Evolutionary conservation across 1,284 basidiomycete genomes (phyloP).

Genomic region (Cronartium ribicola): DNA sequence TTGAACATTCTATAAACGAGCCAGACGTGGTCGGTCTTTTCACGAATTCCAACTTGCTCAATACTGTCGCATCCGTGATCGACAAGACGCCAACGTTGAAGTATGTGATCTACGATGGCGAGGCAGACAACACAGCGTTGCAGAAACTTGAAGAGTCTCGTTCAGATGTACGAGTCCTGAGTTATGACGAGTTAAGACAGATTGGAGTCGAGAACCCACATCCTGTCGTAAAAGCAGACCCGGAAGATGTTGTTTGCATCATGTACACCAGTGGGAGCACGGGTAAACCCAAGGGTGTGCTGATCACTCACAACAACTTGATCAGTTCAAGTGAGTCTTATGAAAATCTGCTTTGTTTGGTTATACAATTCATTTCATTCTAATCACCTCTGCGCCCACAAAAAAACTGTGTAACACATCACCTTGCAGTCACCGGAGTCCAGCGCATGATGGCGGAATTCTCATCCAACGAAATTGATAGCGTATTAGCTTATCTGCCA

Average conservation of each 20-base stretch:
- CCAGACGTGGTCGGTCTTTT: constrained; percentile 81
- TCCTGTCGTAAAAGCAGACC: constrained; percentile 61
- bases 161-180: constrained; percentile 56
- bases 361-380: not conserved
- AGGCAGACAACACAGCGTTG: constrained; percentile 54
- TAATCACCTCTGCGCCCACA: not conserved
- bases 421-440: constrained; percentile 64
- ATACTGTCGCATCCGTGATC: constrained; percentile 51
- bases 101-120: constrained; percentile 81
- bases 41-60: constrained; percentile 83
- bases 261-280: constrained; percentile 97
- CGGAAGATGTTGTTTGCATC: constrained; percentile 66
- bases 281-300: constrained; percentile 87
- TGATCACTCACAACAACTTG: constrained; percentile 82
- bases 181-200: constrained; percentile 66
- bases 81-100: constrained; percentile 59
- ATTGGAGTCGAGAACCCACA: constrained; percentile 61
- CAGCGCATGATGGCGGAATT: constrained; percentile 71
- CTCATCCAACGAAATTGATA: constrained; percentile 62
- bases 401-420: constrained; percentile 47
- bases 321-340: constrained; percentile 59
- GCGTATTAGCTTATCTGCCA: constrained; percentile 45
- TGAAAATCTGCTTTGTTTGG: too few species aligned
- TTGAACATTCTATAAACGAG: constrained; percentile 87
- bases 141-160: constrained; percentile 53